Conservation (phyloP, 331 rosid genomes). For the Rhamnella rubrinervis region DNA sequence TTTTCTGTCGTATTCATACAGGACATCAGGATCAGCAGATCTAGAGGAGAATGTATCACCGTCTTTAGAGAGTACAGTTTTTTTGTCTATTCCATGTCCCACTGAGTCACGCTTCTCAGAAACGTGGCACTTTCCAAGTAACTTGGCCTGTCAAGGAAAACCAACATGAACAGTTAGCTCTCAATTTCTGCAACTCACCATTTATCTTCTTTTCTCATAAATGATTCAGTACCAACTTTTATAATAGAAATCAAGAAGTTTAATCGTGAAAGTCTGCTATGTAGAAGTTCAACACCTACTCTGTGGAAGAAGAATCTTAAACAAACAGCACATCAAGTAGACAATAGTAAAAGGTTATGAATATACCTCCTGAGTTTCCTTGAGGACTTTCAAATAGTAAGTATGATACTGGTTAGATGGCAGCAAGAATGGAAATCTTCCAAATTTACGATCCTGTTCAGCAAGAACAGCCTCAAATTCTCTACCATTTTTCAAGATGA, state of each 20-base stretch:
- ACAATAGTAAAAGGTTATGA: conserved; percentile 8
- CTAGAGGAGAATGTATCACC: conserved; percentile 34
- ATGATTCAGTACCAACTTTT: background rate
- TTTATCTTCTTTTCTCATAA: background rate
- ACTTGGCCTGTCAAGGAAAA: conserved; percentile 41
- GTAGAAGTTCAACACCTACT: no score
- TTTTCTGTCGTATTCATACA: conserved; percentile 47
- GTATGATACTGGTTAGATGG: conserved; percentile 71
- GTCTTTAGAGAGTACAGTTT: conserved; percentile 32
- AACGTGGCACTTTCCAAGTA: conserved; percentile 40
- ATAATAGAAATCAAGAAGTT: no score
- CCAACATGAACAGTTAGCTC: background rate
- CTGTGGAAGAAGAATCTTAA: background rate
- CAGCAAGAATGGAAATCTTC: conserved; percentile 83
- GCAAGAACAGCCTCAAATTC: conserved; percentile 71
- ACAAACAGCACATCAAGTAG: conserved; percentile 6
- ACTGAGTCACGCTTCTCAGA: conserved; percentile 40
- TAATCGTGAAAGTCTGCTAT: no score
- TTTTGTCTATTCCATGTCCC: conserved; percentile 41
- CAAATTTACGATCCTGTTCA: conserved; percentile 73
- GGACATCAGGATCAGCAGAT: conserved; percentile 48
- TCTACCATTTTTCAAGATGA: conserved; percentile 69
- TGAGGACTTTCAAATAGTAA: conserved; percentile 65
- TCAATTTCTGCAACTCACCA: background rate
- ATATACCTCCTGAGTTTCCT: conserved; percentile 58